These are phyloP conservation scores for Ascochyta fabae DNA, from an alignment of 2,329 filamentous ascomycete genomes.

Conservation along the genomic window DNA sequence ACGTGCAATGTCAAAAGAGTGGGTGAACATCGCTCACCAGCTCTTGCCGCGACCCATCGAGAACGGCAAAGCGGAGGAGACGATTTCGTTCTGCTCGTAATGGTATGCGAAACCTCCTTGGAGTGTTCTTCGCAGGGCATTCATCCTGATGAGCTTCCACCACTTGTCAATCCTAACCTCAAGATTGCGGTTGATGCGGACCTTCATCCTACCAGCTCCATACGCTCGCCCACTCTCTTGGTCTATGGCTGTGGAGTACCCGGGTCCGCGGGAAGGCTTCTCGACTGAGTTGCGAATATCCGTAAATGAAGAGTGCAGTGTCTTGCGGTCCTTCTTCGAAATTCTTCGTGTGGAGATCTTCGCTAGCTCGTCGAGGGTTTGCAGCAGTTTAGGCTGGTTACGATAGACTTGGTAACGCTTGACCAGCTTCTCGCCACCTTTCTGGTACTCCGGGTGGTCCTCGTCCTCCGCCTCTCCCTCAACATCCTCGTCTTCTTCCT, in stretches of 20 bases:
- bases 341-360: slow-evolving; percentile 66
- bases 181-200: slow-evolving; percentile 65
- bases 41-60: slow-evolving; percentile 21
- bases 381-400: slow-evolving; percentile 65
- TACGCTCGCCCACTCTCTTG: slow-evolving; percentile 65
- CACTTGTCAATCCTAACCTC: slow-evolving; percentile 72
- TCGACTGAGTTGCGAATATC: slow-evolving; percentile 72
- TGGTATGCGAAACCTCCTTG: slow-evolving; percentile 52
- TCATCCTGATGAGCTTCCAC: slow-evolving; percentile 74
- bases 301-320: slow-evolving; percentile 69
- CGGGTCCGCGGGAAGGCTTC: slow-evolving; percentile 69
- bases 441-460: slow-evolving; percentile 47
- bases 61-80: slow-evolving; percentile 42
- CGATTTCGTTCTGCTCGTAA: slow-evolving; percentile 47
- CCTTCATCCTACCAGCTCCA: slow-evolving; percentile 63
- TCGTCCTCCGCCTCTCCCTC: slow-evolving; percentile 58
- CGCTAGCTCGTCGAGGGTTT: slow-evolving; percentile 65
- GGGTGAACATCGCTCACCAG: slow-evolving; percentile 7
- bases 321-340: slow-evolving; percentile 70
- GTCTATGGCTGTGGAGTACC: slow-evolving; percentile 69
- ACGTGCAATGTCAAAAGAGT: neutral
- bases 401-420: slow-evolving; percentile 74
- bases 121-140: slow-evolving; percentile 65
- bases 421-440: slow-evolving; percentile 50
- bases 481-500: slow-evolving; percentile 63